These are phyloP conservation scores for Talaromyces ruber DNA, from an alignment of 495 filamentous ascomycete genomes.

Conservation along the genomic window DNA sequence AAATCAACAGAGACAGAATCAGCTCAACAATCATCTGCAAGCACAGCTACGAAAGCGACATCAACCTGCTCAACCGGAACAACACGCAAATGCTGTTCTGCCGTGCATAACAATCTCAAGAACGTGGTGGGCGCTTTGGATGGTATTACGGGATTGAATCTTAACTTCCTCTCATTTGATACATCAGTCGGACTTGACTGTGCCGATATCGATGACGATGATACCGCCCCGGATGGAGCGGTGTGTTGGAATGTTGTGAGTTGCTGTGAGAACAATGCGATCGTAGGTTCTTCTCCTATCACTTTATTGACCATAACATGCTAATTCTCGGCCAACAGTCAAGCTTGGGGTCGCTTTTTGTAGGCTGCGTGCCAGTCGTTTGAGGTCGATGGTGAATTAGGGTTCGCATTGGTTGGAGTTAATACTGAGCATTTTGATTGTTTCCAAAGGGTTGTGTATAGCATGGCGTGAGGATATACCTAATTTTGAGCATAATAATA, in stretches of 20 bases:
- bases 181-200: background rate
- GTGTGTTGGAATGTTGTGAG: slow-evolving; percentile 1
- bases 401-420: slow-evolving; percentile 1
- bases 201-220: background rate
- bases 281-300: background rate
- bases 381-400: background rate
- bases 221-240: background rate
- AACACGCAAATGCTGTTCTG: slow-evolving; percentile 1
- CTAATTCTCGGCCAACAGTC: background rate
- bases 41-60: background rate
- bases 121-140: background rate
- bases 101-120: background rate
- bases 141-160: background rate
- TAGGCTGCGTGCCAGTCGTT: slow-evolving; percentile 1
- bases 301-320: background rate
- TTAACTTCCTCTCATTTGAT: background rate
- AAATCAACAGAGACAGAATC: background rate
- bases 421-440: background rate
- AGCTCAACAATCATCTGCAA: background rate
- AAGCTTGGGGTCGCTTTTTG: background rate
- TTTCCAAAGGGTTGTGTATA: background rate
- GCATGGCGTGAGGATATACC: background rate
- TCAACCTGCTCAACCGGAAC: background rate
- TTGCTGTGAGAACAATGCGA: background rate
- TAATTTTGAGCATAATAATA: background rate